Evolutionary conservation across 23 red algal genomes (phyloP), one percentile per base, ranked within the genome.

Genomic region (Agarophyton chilense): DNA sequence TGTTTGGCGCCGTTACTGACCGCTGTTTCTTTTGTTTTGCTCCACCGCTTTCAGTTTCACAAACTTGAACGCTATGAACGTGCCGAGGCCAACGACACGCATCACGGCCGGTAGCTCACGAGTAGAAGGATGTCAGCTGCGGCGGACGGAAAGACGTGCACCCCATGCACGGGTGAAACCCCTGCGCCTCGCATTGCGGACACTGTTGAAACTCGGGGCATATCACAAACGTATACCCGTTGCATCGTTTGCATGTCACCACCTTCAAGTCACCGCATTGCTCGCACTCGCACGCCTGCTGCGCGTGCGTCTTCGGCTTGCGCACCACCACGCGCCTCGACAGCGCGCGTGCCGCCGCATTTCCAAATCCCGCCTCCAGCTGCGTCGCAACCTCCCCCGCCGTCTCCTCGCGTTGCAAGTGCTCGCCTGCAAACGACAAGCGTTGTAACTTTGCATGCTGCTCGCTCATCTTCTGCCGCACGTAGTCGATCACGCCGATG

Each of bases 41-140:
- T 68, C 2, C 12, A 51, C 0, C 11, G 4, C 12, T 12, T 36
- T 13, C 60, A 85, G 83, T 88, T 74, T 58, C 63, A 76, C 43
- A 88, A 77, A 35, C 46, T 88, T n/a, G 83, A 88, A 67, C 64
- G 83, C 8, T 88, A 88, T 45, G 83, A 88, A 67, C 40, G 52
- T 12, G 64, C 2, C 17, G 64, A 70, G 64, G 38, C 34, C 2
- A 33, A 70, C 0, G 19, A 41, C 32, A 42, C 36, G 1, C 6
- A 42, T 2, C 41, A 39, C 42, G 80, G 3, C 14, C 53, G 54
- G 19, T 38, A 41, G 39, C 10, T 76, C 51, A 88, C 41, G 71
- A 88, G 77, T 77, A 55, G 68, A 88, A 77, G 4, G 83, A 88
- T 5, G 53, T 70, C n/a, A 32, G 45, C 67, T 40, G 64, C 44